These are phyloP conservation scores for Macadamia integrifolia DNA, from an alignment of 164 flowering plant species.

Conservation along the genomic window DNA sequence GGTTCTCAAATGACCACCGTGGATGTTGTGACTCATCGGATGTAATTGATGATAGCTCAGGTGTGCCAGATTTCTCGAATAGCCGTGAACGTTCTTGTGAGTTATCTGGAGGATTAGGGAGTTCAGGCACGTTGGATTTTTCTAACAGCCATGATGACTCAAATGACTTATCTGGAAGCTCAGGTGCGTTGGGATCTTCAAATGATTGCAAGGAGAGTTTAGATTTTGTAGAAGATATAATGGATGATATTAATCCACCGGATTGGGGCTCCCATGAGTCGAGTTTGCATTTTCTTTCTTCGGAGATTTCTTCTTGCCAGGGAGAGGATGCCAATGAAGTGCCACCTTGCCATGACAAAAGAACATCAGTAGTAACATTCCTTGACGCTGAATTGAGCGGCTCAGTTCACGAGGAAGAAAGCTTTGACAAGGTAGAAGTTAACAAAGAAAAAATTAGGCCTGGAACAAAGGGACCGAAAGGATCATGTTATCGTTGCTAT, in stretches of 20 bases:
- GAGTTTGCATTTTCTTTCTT: conserved; percentile 31
- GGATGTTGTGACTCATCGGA: conserved; percentile 16
- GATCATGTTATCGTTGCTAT: conserved; percentile 74
- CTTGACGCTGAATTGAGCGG: conserved; percentile 32
- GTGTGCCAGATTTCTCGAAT: conserved; percentile 18
- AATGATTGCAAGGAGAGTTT: conserved; percentile 23
- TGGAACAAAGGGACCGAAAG: conserved; percentile 43
- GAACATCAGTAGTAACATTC: conserved; percentile 46
- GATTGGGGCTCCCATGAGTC: conserved; percentile 34
- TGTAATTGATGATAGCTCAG: conserved; percentile 14
- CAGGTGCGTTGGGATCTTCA: conserved; percentile 20
- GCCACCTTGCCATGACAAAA: conserved; percentile 29
- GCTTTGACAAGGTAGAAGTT: conserved; percentile 19
- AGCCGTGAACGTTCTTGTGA: conserved; percentile 10
- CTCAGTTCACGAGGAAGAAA: conserved; percentile 16
- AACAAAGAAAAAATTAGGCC: conserved; percentile 24
- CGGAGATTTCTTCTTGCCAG: conserved; percentile 32
- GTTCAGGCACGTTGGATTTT: not conserved
- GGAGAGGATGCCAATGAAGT: conserved; percentile 29
- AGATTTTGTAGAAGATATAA: conserved; percentile 20
- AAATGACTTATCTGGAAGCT: conserved; percentile 26
- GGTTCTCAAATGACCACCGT: conserved; percentile 12
- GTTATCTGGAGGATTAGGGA: not conserved
- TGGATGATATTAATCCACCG: conserved; percentile 18
- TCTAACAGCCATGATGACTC: conserved; percentile 14